A percentile compares a stretch with the other conserved stretches of the same genome.
These are phyloP conservation scores for Rugiboletus extremiorientalis DNA, from an alignment of 1,284 basidiomycete species.

Conservation along the genomic window DNA sequence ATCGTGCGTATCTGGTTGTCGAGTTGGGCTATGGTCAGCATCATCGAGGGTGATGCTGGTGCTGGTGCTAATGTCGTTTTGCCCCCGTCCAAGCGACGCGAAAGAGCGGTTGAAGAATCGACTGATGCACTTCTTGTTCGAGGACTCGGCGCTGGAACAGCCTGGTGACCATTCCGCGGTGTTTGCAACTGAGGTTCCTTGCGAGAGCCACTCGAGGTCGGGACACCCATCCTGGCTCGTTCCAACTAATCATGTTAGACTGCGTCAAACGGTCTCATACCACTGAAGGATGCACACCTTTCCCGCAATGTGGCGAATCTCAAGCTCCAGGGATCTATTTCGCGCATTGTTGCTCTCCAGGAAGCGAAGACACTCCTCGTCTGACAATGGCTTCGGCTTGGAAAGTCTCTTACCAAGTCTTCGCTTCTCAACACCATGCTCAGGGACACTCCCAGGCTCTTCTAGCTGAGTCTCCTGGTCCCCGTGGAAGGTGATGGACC, in stretches of 20 bases:
- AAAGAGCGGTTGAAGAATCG: conserved; percentile 16
- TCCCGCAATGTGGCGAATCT: conserved; percentile 42
- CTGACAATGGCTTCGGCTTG: conserved; percentile 24
- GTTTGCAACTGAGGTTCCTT: not conserved
- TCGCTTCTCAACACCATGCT: not conserved
- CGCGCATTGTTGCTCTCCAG: conserved; percentile 40
- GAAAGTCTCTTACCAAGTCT: conserved; percentile 3
- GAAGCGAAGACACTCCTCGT: conserved; percentile 42
- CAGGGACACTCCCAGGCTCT: conserved; percentile 7
- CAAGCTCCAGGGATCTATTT: conserved; percentile 47
- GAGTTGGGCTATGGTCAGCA: conserved; percentile 27
- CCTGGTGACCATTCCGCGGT: not conserved
- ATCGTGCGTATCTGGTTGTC: conserved; percentile 38
- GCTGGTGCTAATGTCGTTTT: not conserved
- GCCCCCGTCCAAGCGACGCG: not conserved
- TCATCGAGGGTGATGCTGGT: conserved; percentile 3
- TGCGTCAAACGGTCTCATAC: not conserved
- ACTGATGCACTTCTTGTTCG: conserved; percentile 27
- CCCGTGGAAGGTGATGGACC: conserved; percentile 23
- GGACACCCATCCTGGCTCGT: conserved; percentile 12
- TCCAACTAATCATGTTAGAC: conserved; percentile 21
- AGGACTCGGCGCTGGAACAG: not conserved
- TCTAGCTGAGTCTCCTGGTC: not conserved
- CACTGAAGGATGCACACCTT: conserved; percentile 34
- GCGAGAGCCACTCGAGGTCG: not conserved